These are phyloP conservation scores for Coffea humblotiana DNA, from an alignment of 305 asterid genomes.

Conservation along the genomic window DNA sequence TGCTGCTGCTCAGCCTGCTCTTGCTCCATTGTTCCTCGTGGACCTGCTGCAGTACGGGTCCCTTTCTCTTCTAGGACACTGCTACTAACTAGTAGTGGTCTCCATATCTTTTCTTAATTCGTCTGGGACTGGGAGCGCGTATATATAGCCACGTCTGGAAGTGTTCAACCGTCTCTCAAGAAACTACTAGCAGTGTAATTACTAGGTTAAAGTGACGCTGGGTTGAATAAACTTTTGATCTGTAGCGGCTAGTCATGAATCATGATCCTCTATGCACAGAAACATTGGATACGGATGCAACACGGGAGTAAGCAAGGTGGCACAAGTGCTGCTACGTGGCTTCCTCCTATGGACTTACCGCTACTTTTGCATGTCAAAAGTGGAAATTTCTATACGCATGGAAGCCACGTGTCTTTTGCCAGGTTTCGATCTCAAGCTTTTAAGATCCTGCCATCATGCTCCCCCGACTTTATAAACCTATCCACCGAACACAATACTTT, in stretches of 20 bases:
- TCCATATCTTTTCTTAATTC: background rate
- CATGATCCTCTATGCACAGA: background rate
- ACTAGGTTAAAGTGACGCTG: background rate
- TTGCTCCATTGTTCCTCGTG: background rate
- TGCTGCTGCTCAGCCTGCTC: background rate
- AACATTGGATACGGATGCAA: no score
- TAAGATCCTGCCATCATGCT: background rate
- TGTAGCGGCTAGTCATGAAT: background rate
- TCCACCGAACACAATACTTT: background rate
- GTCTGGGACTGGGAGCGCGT: background rate
- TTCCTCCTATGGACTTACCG: background rate
- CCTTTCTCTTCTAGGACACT: background rate
- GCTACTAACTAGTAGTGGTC: background rate
- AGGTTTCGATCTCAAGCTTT: background rate
- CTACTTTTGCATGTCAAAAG: background rate
- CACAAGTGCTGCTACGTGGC: slow-evolving; percentile 11
- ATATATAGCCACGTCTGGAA: background rate
- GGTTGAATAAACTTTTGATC: background rate
- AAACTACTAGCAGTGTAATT: background rate
- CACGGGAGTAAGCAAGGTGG: background rate
- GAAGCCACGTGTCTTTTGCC: slow-evolving; percentile 4
- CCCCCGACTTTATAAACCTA: background rate
- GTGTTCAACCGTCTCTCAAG: background rate
- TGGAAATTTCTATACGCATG: slow-evolving; percentile 10
- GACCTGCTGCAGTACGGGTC: background rate